Conservation (phyloP, 495 filamentous ascomycete species). For the Hypoxylon lienhwacheense region DNA sequence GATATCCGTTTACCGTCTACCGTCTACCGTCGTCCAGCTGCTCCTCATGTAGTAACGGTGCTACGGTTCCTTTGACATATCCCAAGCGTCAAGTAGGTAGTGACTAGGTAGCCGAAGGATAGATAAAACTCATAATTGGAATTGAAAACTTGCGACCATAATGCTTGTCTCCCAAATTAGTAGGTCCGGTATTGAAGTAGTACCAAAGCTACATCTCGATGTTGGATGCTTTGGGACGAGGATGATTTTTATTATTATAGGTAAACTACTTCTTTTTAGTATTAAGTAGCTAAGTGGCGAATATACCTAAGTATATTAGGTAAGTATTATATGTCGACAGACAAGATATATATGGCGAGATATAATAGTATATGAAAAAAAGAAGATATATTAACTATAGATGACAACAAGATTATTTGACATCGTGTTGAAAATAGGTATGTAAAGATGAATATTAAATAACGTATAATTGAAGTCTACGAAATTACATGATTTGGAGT, state of each 20-base stretch:
- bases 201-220: constrained; percentile 25
- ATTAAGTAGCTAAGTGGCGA: constrained; percentile 10
- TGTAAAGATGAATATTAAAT: too few species aligned
- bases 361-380: neutral
- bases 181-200: constrained; percentile 21
- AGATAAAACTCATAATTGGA: neutral
- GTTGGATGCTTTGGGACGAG: too few species aligned
- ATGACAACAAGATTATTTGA: neutral
- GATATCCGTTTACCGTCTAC: constrained; percentile 3
- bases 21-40: too few species aligned
- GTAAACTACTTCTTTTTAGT: too few species aligned
- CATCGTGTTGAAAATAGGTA: too few species aligned
- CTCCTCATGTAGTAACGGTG: neutral
- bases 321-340: constrained; percentile 13
- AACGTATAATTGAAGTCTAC: neutral
- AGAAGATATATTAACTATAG: neutral
- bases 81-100: neutral
- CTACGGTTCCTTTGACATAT: neutral
- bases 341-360: neutral
- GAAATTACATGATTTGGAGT: neutral
- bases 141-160: constrained; percentile 13
- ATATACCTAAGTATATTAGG: neutral
- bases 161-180: constrained; percentile 4
- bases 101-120: neutral
- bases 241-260: too few species aligned